Evolutionary conservation across 2,329 filamentous ascomycete species (phyloP).

Genomic region (Fusarium sp.): DNA sequence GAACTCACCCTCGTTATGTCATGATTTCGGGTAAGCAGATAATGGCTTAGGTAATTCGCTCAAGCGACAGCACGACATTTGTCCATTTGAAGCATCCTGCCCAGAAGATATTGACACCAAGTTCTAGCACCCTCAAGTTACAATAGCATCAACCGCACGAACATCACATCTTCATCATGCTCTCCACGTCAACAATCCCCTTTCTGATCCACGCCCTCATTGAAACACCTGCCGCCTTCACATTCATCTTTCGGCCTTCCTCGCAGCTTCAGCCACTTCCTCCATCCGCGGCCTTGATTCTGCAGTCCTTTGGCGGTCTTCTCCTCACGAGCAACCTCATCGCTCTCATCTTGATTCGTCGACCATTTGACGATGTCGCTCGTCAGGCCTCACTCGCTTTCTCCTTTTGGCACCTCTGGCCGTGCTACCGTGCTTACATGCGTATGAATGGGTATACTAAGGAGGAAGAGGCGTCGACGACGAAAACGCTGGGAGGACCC

Average conservation of each 20-base stretch:
- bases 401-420: constrained; percentile 64
- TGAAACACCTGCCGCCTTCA: constrained; percentile 59
- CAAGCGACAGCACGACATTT: not conserved
- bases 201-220: constrained; percentile 57
- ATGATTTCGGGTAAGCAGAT: constrained; percentile 5
- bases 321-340: constrained; percentile 61
- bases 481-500: constrained; percentile 60
- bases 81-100: not conserved
- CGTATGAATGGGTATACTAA: constrained; percentile 50
- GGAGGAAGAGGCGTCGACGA: constrained; percentile 19
- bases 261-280: constrained; percentile 59
- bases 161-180: constrained; percentile 8
- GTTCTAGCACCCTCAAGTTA: not conserved
- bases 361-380: constrained; percentile 51
- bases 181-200: constrained; percentile 42
- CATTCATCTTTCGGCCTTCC: constrained; percentile 60
- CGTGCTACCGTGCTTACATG: constrained; percentile 58
- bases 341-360: constrained; percentile 54
- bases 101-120: not conserved
- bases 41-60: constrained; percentile 16
- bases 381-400: constrained; percentile 57
- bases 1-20: not conserved
- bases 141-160: not conserved
- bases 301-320: constrained; percentile 63
- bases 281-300: constrained; percentile 57